Conservation (phyloP, 148 eudicot genomes). For the Fagopyrum tataricum region DNA sequence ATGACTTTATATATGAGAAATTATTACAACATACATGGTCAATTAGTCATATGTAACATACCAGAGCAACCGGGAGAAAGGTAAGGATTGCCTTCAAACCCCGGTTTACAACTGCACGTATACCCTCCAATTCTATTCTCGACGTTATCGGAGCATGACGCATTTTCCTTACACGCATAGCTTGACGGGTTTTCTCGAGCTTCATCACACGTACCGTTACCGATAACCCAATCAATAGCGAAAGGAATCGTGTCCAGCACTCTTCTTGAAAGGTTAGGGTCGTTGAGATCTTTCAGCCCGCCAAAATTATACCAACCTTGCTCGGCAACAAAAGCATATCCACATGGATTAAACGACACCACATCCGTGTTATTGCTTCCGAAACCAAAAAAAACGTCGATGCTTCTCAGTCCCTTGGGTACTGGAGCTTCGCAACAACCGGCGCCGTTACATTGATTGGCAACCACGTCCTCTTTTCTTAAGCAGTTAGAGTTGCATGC, state of each 20-base stretch:
- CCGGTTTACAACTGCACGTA: constrained; percentile 20
- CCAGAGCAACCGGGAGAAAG: constrained; percentile 26
- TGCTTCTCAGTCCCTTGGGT: background rate
- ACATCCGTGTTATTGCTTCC: background rate
- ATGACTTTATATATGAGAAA: too few relatives aligned
- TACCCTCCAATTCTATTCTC: constrained; percentile 16
- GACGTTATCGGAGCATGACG: constrained; percentile 16
- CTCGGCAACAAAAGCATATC: constrained; percentile 15
- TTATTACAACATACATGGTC: too few relatives aligned
- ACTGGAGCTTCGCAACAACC: background rate
- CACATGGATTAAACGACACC: background rate
- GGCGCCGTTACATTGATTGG: background rate
- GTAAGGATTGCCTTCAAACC: constrained; percentile 32
- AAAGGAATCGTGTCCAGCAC: constrained; percentile 11
- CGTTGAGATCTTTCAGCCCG: constrained; percentile 12
- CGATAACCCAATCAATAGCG: constrained; percentile 31
- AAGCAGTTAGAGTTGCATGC: background rate
- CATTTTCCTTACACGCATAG: constrained; percentile 21
- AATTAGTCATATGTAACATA: too few relatives aligned
- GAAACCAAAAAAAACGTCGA: background rate
- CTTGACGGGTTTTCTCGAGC: background rate
- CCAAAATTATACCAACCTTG: background rate
- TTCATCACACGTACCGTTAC: constrained; percentile 17
- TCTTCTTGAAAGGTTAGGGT: constrained; percentile 1
- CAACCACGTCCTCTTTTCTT: background rate